Conservation (phyloP, 768 basidiomycete genomes). For the Hypsizygus marmoreus region DNA sequence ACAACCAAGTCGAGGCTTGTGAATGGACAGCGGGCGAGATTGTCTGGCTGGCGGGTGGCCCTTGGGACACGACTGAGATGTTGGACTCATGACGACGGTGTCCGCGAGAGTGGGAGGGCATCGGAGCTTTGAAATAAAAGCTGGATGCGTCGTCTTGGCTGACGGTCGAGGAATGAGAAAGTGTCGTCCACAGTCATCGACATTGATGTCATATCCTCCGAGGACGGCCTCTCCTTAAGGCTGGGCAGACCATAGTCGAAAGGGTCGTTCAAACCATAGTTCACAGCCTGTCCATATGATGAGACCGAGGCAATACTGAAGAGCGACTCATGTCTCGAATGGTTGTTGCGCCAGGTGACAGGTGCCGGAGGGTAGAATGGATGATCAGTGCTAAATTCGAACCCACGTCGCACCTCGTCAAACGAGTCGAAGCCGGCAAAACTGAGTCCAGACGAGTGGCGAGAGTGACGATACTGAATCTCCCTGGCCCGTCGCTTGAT, state of each 20-base stretch:
- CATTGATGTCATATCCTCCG: slow-evolving; percentile 55
- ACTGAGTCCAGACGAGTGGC: slow-evolving; percentile 57
- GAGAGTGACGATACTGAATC: slow-evolving; percentile 33
- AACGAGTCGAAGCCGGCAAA: slow-evolving; percentile 77
- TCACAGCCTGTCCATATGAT: slow-evolving; percentile 70
- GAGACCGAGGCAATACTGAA: slow-evolving; percentile 81
- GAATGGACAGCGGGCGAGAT: too few species aligned
- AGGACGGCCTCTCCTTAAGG: slow-evolving; percentile 53
- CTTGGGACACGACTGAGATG: slow-evolving; percentile 51
- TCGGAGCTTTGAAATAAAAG: slow-evolving; percentile 66
- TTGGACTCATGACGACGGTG: slow-evolving; percentile 68
- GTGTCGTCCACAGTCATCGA: slow-evolving; percentile 71
- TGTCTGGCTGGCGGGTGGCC: slow-evolving; percentile 72
- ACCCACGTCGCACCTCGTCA: slow-evolving; percentile 76
- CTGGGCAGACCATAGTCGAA: slow-evolving; percentile 71
- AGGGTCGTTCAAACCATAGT: slow-evolving; percentile 67
- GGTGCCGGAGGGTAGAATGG: slow-evolving; percentile 63
- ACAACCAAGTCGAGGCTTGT: too few species aligned
- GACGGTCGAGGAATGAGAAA: slow-evolving; percentile 58
- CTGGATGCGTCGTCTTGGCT: slow-evolving; percentile 72
- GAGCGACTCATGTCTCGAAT: slow-evolving; percentile 58
- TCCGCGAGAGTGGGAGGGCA: slow-evolving; percentile 40
- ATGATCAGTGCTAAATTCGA: slow-evolving; percentile 67
- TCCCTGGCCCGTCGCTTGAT: slow-evolving; percentile 33
- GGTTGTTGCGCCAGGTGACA: slow-evolving; percentile 36